Base-by-base conservation (phyloP, 345 rosid genomes). In the Eucalyptus sp. region DNA sequence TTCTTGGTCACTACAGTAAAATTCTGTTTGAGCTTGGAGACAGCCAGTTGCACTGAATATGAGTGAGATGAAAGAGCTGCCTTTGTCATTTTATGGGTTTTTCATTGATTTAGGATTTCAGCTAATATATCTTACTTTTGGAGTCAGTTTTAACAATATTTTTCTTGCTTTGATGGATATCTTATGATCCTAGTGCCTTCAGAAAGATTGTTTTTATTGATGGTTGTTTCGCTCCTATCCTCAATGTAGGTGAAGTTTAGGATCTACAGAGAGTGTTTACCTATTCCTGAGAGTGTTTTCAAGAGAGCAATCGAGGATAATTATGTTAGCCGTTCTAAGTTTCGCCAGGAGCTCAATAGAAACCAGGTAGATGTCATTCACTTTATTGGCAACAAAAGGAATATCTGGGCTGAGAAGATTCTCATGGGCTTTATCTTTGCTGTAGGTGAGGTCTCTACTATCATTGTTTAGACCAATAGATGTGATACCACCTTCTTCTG, bases 181-280 rank as follows among this genome's bases (percentile, higher is more conserved):
- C 86, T 14, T 27, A 50, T 51, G 54, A 51, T 50, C 87, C 87
- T n/a, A 86, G 83, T 41, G 27, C 46, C 83, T 76, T 76, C 86
- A 37, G 86, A 37, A 79, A 62, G 49, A 13, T 51, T 56, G 62
- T 60, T n/a, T 56, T 27, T 20, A 17, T 62, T 41, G 49, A 25
- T 22, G 56, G 56, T 46, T 50, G 27, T 27, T 46, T 60, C 27
- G n/a, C 87, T 54, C 5, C n/a, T 52, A 37, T 76, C 83, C 83
- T 37, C 27, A 25, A 43, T 56, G 87, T 88, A 91, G 93, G 91
- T 92, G 89, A 86, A 71, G 60, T 92, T 92, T 87, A 87, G 87
- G 87, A 90, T 92, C 64, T 89, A 86, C 86, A 91, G 71, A 87
- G 93, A 91, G 48, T 92, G 92, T 86, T 90, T 91, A 89, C 92